Evolutionary conservation across 352 stramenopile species (phyloP), one percentile per base, ranked within the genome.

Genomic region (Pelagophyceae sp.): DNA sequence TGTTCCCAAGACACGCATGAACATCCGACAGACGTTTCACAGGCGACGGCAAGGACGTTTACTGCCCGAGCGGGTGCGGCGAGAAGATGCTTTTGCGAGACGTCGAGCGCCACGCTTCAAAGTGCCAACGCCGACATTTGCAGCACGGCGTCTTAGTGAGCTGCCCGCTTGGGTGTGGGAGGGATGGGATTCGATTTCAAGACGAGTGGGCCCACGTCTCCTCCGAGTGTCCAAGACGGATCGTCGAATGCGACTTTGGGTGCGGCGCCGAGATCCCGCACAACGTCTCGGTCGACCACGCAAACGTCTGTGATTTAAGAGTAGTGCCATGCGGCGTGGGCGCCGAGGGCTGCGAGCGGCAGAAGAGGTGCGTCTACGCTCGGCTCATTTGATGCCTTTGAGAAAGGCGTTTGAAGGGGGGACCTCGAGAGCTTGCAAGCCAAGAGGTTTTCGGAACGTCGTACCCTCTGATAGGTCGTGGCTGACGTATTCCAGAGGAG

Each of bases 11-110:
- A n/a, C n/a, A n/a, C n/a, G n/a, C n/a, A n/a, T n/a, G n/a, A n/a
- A n/a, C n/a, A n/a, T n/a, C n/a, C n/a, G n/a, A n/a, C n/a, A n/a
- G n/a, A n/a, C n/a, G n/a, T n/a, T n/a, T n/a, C n/a, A n/a, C n/a
- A n/a, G n/a, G n/a, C n/a, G n/a, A 33, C 3, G 58, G 32, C 20
- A 61, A 72, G 11, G 19, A 58, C 38, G 38, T 50, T 40, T 80
- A 76, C 51, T 81, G 78, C 51, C 33, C 63, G 19, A n/a, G 50
- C 5, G 78, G 78, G 6, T 81, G 78, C 71, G 31, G 58, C 0
- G 27, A 72, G 11, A 33, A 33, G 27, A 64, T 81, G 19, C 29
- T 63, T 1, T 38, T 50, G 29, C 32, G 71, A 3, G 45, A 78
- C 0, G 40, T 79, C 25, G 51, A 77, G 1, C 29, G 72, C n/a